Evolutionary conservation across 441 rosid genomes (phyloP), one percentile per base, ranked within the genome.

Genomic region (Croton laevigatus): DNA sequence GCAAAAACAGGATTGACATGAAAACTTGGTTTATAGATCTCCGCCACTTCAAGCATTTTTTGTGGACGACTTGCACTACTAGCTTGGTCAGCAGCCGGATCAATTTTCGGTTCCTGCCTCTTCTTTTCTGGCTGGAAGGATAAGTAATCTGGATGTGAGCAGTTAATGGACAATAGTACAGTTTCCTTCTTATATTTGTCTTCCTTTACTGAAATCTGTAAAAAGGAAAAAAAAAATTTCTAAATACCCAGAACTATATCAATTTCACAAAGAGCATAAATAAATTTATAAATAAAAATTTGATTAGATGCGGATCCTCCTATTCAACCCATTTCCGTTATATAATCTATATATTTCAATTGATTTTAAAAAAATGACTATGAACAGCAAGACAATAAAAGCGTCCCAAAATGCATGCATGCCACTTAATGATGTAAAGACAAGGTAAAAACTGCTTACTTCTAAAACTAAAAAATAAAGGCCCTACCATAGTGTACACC

Each of bases 151-250:
- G 86, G 86, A 62, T 89, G 91, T 72, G 68, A 73, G 17, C 94
- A 89, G 73, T 89, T 86, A 37, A 94, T 80, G 52, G 96, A 80
- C 59, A 85, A 34, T 69, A 94, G 71, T 20, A 89, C 82, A 36
- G 76, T 79, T 86, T 94, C 99, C 89, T 90, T 94, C 71, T 90
- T 94, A 70, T 88, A 80, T 71, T 92, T 92, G 79, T 94, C 99
- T 82, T 92, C 99, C 81, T 88, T 91, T 34, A 88, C 91, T 7
- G 86, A 55, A 44, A 94, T 84, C 97, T 94, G 88, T 38, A 52
- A 71, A 79, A 13, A 51, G 32, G 64, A 71, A 69, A 77, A 42
- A 45, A 70, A 14, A 52, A 59, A 46, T 46, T 42, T 36, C 9
- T 52, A 66, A 62, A 10, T 12, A 61, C 46, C 59, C 59, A 53